These are phyloP conservation scores for Neckera pumila DNA, from an alignment of 225 moss, liverwort and hornwort species.

Conservation along the genomic window DNA sequence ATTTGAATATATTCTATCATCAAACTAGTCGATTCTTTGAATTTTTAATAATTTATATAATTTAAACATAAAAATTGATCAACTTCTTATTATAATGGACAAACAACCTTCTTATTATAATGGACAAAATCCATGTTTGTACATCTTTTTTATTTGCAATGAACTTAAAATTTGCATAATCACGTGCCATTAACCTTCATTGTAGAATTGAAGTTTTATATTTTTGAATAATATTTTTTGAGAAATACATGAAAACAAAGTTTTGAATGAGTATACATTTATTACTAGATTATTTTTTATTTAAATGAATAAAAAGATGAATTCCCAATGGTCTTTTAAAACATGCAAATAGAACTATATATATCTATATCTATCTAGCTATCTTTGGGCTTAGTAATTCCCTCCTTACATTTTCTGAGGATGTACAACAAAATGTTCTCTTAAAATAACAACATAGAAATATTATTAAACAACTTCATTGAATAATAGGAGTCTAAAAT, in stretches of 20 bases:
- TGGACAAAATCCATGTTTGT: accelerated
- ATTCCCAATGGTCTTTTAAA: not conserved
- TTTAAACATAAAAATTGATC: not conserved
- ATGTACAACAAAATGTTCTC: not conserved
- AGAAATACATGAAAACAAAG: accelerated
- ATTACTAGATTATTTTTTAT: not conserved
- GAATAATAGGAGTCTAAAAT: not conserved
- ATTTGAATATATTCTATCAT: not conserved
- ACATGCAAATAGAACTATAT: accelerated
- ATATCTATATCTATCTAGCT: no score
- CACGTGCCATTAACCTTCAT: not conserved
- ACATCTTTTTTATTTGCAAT: not conserved
- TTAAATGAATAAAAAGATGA: not conserved
- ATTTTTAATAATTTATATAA: not conserved
- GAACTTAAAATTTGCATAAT: not conserved
- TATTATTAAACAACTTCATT: not conserved
- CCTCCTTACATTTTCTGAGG: not conserved
- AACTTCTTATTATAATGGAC: not conserved
- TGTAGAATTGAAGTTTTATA: not conserved
- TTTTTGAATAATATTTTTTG: not conserved
- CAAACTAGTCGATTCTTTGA: not conserved
- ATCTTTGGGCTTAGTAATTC: not conserved
- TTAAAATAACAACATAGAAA: not conserved
- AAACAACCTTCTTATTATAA: not conserved
- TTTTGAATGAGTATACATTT: accelerated